Base-by-base conservation (phyloP, 495 filamentous ascomycete species). In the Aspergillus cristatus region DNA sequence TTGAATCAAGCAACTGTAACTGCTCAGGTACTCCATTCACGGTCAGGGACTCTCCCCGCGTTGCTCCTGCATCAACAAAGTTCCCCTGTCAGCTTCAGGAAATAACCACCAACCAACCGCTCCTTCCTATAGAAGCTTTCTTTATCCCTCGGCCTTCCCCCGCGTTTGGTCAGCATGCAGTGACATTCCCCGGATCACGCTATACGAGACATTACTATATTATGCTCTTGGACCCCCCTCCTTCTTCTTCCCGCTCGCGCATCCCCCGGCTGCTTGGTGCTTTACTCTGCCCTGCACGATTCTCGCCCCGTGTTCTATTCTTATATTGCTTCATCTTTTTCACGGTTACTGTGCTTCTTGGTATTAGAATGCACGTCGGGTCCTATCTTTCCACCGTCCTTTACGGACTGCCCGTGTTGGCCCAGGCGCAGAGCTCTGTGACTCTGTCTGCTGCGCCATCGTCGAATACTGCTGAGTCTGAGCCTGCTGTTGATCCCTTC, bases 361-460 rank as follows among this genome's bases (percentile, higher is more conserved):
- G 50, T 24, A 31, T 58, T 55, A 59, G 43, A 34, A 70, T 70
- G 66, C 59, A 66, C 51, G 30, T 68, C 50, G 62, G 57, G 31
- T 50, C 47, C 6, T 61, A 58, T 34, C 35, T 62, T 7, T 48
- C 61, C 3, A 51, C 57, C 11, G 50, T 58, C 49, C 45, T 70
- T 3, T 55, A 55, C 15, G 58, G 60, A 36, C 42, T 67, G 33
- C 55, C 62, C 6, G 49, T 48, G 18, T 43, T 67, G 14, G 51
- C 56, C 0, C 45, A 47, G 15, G 48, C 47, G 11, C 42, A 28
- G 13, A n/a, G 28, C 28, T 35, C 48, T 14, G 20, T 24, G 4
- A 4, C 20, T 24, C 4, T 8, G 8, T 35, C 46, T 8, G 41
- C 42, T n/a, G 26, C 40, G 14, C 22, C 42, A 10, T 31, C 40